Evolutionary conservation across 352 stramenopile species (phyloP).

Genomic region (Blastocystis sp.): DNA sequence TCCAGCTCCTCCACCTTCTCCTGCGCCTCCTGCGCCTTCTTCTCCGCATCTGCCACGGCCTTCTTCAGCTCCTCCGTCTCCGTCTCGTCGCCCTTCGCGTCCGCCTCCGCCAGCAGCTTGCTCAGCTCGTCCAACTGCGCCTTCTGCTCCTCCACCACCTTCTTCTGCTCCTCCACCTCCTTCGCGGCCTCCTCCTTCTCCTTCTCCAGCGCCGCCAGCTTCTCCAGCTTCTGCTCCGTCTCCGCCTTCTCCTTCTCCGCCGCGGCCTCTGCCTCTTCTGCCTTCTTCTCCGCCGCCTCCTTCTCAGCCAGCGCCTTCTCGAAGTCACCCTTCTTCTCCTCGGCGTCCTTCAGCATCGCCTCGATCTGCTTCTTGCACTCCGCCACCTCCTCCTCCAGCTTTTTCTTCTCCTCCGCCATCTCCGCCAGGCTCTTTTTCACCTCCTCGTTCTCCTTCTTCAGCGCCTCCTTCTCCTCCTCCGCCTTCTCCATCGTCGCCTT

Average conservation of each 20-base stretch:
- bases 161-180: not conserved
- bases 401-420: not conserved
- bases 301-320: constrained; percentile 10
- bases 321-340: constrained; percentile 31
- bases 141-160: not conserved
- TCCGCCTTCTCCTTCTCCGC: constrained; percentile 1
- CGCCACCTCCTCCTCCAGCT: constrained; percentile 8
- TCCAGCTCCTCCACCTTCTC: constrained; percentile 7
- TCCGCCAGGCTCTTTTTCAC: not conserved
- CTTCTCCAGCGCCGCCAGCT: not conserved
- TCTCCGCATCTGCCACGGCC: constrained; percentile 1
- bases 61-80: constrained; percentile 9
- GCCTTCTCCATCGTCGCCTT: not conserved
- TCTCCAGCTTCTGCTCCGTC: not conserved
- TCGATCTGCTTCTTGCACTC: constrained; percentile 10
- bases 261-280: constrained; percentile 9
- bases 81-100: not conserved
- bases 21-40: constrained; percentile 8
- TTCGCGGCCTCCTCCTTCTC: not conserved
- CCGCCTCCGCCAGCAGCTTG: not conserved
- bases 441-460: constrained; percentile 34
- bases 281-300: constrained; percentile 31
- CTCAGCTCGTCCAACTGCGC: not conserved
- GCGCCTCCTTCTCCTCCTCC: not conserved
- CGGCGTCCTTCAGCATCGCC: not conserved